Percentiles rank a stretch among this genome's conserved stretches.
Evolutionary conservation across 345 rosid genomes (phyloP).

Genomic region (Acer yangbiense): DNA sequence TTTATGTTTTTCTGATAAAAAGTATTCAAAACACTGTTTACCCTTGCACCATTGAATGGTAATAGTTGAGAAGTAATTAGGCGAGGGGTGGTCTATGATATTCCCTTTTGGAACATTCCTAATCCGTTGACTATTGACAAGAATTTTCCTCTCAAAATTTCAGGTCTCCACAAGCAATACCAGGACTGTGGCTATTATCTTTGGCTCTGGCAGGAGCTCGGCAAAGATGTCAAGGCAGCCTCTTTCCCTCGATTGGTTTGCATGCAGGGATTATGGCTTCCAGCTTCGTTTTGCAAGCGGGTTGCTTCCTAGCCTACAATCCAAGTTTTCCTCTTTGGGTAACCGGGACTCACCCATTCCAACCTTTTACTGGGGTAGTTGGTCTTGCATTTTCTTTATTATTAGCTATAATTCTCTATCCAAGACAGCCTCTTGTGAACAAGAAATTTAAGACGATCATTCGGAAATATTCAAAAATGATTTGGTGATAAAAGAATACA

Average conservation of each 20-base stretch:
- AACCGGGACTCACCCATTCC: constrained; percentile 61
- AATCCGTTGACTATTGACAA: background rate
- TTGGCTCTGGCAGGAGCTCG: constrained; percentile 68
- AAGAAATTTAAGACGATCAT: constrained; percentile 12
- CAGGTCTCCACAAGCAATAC: constrained; percentile 73
- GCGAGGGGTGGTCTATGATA: too few relatives aligned
- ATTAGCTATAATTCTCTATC: constrained; percentile 62
- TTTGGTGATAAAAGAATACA: background rate
- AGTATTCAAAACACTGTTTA: background rate
- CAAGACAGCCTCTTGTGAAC: constrained; percentile 39
- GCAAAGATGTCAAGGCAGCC: constrained; percentile 59
- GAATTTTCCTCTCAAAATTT: constrained; percentile 20
- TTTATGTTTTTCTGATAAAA: background rate
- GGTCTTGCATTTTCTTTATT: constrained; percentile 59
- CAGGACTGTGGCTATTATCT: constrained; percentile 80
- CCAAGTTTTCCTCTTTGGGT: constrained; percentile 58
- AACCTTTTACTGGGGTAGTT: constrained; percentile 80
- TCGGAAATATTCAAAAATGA: constrained; percentile 3
- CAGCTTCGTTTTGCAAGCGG: constrained; percentile 61
- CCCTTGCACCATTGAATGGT: background rate
- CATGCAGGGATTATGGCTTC: constrained; percentile 68
- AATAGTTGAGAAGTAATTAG: background rate
- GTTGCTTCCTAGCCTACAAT: constrained; percentile 58
- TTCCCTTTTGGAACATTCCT: background rate
- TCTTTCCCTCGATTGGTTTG: constrained; percentile 68